A percentile compares a stretch with the other conserved stretches of the same genome.
Conservation (phyloP, 2,329 filamentous ascomycete species). For the Waltergamsia citrina region DNA sequence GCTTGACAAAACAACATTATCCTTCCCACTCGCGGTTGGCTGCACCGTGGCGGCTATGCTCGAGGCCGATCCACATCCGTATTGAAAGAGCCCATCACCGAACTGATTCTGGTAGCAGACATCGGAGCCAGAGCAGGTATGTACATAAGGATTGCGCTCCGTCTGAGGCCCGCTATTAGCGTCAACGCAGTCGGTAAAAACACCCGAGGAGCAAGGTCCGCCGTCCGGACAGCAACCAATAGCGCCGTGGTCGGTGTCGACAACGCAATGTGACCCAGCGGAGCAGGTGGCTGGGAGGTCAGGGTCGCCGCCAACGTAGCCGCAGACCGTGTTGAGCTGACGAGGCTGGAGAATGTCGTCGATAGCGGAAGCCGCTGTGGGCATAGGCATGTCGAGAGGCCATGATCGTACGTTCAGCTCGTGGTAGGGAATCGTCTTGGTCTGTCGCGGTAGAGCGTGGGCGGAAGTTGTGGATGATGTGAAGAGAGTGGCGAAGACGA, state of each 20-base stretch:
- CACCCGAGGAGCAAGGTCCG: constrained; percentile 39
- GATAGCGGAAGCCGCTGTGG: constrained; percentile 9
- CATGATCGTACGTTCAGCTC: constrained; percentile 29
- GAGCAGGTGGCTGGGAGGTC: constrained; percentile 46
- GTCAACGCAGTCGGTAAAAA: constrained; percentile 50
- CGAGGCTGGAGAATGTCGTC: constrained; percentile 30
- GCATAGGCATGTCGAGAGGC: constrained; percentile 14
- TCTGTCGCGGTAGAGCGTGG: constrained; percentile 30
- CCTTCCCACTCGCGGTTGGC: constrained; percentile 32
- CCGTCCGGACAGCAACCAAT: constrained; percentile 47
- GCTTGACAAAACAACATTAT: constrained; percentile 21
- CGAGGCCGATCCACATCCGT: constrained; percentile 42
- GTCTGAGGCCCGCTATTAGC: constrained; percentile 36
- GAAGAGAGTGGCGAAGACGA: constrained; percentile 23
- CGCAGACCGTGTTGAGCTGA: constrained; percentile 45
- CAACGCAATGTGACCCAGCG: constrained; percentile 47
- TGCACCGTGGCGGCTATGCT: constrained; percentile 37
- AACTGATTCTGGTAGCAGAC: constrained; percentile 48
- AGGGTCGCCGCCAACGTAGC: constrained; percentile 43
- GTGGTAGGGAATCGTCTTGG: constrained; percentile 22
- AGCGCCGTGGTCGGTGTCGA: constrained; percentile 37
- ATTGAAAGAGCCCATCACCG: constrained; percentile 46
- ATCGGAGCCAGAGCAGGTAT: constrained; percentile 38
- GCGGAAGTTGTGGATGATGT: constrained; percentile 18
- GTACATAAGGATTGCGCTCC: constrained; percentile 45